Evolutionary conservation across 75 land plant species (phyloP).

Genomic region (Cupressus sempervirens): DNA sequence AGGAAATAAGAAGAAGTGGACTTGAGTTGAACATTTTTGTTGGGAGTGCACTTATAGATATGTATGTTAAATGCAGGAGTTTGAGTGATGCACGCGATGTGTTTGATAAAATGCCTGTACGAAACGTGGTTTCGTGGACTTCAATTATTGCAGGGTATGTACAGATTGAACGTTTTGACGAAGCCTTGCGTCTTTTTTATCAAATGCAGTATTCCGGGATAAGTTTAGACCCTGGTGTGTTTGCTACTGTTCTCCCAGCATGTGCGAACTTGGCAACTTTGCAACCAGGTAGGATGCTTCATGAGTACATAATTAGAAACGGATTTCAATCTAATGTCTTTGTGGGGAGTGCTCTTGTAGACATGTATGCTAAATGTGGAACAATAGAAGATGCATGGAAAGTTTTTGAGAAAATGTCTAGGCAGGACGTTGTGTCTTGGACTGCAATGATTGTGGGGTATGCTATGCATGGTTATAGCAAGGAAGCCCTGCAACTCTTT

Average conservation of each 20-base stretch:
- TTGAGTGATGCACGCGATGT: slow-evolving; percentile 15
- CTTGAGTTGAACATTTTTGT: slow-evolving; percentile 6
- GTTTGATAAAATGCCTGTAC: slow-evolving; percentile 34
- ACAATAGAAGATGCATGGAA: slow-evolving; percentile 6
- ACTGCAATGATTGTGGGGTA: slow-evolving; percentile 18
- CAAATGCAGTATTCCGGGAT: slow-evolving; percentile 19
- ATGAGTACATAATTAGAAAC: slow-evolving; percentile 12
- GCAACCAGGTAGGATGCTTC: slow-evolving; percentile 12
- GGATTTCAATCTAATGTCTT: slow-evolving; percentile 10
- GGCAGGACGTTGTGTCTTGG: slow-evolving; percentile 22
- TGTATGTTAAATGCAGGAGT: slow-evolving; percentile 30
- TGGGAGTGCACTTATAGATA: slow-evolving; percentile 22
- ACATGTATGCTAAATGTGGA: slow-evolving; percentile 23
- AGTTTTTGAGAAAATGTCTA: slow-evolving; percentile 15
- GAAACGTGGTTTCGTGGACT: slow-evolving; percentile 36
- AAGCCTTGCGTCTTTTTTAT: slow-evolving; percentile 11
- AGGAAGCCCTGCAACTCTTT: not conserved
- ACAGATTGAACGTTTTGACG: not conserved
- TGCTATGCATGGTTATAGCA: slow-evolving; percentile 2
- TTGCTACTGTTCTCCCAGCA: slow-evolving; percentile 10
- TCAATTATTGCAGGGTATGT: slow-evolving; percentile 30
- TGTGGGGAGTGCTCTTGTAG: slow-evolving; percentile 23
- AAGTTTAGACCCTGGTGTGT: slow-evolving; percentile 11
- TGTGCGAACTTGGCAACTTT: slow-evolving; percentile 8
- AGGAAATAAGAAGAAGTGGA: slow-evolving; percentile 8